Conservation (phyloP, 148 eudicot species). For the Chenopodium formosanum region DNA sequence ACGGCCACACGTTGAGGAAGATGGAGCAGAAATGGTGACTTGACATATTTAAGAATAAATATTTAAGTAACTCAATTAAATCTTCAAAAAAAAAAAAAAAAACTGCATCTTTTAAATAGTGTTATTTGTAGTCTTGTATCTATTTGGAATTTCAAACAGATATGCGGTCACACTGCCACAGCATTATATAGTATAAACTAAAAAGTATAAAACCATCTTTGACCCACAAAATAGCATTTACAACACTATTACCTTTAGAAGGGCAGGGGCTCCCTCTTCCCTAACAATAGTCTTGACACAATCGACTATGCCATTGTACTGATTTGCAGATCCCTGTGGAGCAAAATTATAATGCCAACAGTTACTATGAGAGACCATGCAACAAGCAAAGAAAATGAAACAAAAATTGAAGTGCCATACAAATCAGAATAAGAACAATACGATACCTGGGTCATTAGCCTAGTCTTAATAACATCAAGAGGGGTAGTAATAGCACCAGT, state of each 20-base stretch:
- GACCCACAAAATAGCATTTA: not conserved
- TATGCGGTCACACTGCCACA: not conserved
- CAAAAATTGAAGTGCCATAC: not conserved
- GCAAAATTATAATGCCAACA: constrained; percentile 4
- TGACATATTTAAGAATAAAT: too few species aligned
- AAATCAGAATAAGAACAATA: not conserved
- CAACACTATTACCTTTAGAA: constrained; percentile 56
- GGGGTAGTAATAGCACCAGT: constrained; percentile 96
- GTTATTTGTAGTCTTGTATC: not conserved
- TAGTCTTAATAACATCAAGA: constrained; percentile 91
- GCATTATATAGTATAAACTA: not conserved
- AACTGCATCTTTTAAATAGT: not conserved
- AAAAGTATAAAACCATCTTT: not conserved
- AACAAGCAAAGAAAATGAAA: not conserved
- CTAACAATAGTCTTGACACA: constrained; percentile 68
- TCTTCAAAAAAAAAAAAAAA: too few species aligned
- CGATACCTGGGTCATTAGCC: constrained; percentile 85
- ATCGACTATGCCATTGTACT: constrained; percentile 75
- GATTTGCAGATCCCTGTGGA: constrained; percentile 77
- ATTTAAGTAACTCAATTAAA: not conserved
- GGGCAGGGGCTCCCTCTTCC: constrained; percentile 87
- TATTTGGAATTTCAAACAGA: not conserved
- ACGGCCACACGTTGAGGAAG: too few species aligned
- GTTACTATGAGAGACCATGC: constrained; percentile 7
- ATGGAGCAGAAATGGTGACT: not conserved